Conservation (phyloP, 2,329 filamentous ascomycete genomes). For the Cordyceps tenuipes region DNA sequence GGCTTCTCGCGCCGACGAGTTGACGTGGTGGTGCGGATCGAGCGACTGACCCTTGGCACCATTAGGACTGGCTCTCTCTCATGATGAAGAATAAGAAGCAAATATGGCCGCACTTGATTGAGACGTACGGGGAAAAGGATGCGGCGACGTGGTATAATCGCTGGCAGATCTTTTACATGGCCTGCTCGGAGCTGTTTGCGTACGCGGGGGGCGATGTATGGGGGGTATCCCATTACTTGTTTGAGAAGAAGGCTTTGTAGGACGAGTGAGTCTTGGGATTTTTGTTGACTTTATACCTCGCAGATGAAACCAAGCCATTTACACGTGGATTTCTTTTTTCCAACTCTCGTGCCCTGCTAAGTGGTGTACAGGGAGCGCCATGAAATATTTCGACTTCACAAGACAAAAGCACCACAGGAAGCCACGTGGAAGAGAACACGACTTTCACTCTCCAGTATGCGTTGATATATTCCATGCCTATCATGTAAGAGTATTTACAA, state of each 20-base stretch:
- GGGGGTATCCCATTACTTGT: constrained; percentile 60
- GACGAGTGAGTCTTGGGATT: not conserved
- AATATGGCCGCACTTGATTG: constrained; percentile 55
- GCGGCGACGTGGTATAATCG: constrained; percentile 57
- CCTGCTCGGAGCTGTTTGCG: constrained; percentile 61
- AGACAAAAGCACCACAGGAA: not conserved
- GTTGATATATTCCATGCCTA: not conserved
- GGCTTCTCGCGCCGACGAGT: not conserved
- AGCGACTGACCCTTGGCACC: not conserved
- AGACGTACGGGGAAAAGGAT: constrained; percentile 56
- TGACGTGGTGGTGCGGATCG: not conserved
- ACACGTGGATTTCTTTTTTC: too few relatives aligned
- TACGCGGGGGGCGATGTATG: constrained; percentile 58
- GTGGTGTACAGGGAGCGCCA: too few relatives aligned
- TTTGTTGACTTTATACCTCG: not conserved
- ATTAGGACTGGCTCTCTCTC: constrained; percentile 51
- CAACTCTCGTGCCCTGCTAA: too few relatives aligned
- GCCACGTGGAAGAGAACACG: not conserved
- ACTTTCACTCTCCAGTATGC: not conserved
- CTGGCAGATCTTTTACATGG: constrained; percentile 67
- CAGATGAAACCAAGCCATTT: too few relatives aligned
- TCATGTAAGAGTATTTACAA: not conserved
- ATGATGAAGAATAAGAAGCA: constrained; percentile 50
- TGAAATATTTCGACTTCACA: not conserved
- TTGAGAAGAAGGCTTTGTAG: constrained; percentile 41